Base-by-base conservation (phyloP, 768 basidiomycete species). In the Agrocybe pediades region DNA sequence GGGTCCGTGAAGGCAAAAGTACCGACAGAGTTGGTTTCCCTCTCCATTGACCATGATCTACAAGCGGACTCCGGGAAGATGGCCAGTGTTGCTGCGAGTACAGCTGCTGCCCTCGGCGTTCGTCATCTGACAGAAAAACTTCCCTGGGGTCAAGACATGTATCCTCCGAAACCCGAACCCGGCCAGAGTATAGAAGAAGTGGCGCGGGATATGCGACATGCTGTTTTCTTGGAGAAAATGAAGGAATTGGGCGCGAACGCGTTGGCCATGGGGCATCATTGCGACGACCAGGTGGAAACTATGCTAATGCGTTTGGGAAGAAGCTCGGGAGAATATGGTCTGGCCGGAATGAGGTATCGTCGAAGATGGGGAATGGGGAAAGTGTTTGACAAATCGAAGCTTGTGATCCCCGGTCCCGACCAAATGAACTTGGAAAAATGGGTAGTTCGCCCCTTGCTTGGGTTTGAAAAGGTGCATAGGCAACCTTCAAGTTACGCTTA, bases 231-330 rank as follows among this genome's bases (percentile, higher is more conserved):
- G 54, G 47, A 67, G 19, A 49, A 41, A 0, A 80, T 90, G 80
- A 63, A 65, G 5, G 54, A 57, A 1, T 54, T 66, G 0, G 61
- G 73, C 1, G 66, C 75, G 3, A 58, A 73, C 15, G 64, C 76
- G 13, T 64, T 92, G 49, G 87, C 86, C 0, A 77, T 86, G 45
- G 92, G 81, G 0, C 92, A 94, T 60, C 92, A 94, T 63, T 79
- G 79, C 2, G 90, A 94, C 63, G 92, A 94, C 64, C 90, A 93
- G 64, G 79, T 92, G 9, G 92, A 94, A 65, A 94, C 92, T 0
- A 77, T 84, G 25, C 69, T 94, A 47, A 84, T 92, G 77, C 82
- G 92, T 5, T 64, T 87, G 15, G 75, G 81, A 5, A 77, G 69
- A 55, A 84, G 86, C 0, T 85, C 85, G 5, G 76, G 81, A 2